Percentiles rank a stretch among this genome's conserved stretches.
These are phyloP conservation scores for Candida parachauliodes DNA, from an alignment of 805 yeast species.

Conservation along the genomic window DNA sequence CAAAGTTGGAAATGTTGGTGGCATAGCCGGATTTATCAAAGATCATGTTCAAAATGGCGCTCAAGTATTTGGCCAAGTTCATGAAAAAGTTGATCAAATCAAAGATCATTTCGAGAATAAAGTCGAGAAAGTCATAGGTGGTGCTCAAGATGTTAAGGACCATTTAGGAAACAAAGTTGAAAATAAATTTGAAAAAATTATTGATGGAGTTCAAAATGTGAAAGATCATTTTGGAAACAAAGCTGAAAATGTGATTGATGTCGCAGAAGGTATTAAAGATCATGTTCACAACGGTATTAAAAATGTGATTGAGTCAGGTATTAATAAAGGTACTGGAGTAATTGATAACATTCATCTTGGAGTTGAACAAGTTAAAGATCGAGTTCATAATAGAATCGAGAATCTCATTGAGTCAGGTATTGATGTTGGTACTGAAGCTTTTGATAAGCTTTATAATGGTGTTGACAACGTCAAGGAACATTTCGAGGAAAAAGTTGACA, in stretches of 20 bases:
- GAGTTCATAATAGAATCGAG: neutral
- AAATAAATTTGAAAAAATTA: neutral
- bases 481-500: neutral
- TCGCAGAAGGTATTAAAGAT: neutral
- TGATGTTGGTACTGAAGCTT: neutral
- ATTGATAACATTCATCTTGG: neutral
- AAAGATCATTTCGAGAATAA: neutral
- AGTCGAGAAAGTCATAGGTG: neutral
- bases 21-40: too few relatives aligned
- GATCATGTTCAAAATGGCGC: neutral
- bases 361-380: neutral
- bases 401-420: too few relatives aligned
- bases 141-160: too few relatives aligned
- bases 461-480: conserved; percentile 1
- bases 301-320: neutral
- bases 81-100: neutral
- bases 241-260: neutral
- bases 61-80: too few relatives aligned
- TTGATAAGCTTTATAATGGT: neutral
- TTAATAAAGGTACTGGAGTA: neutral
- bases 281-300: neutral
- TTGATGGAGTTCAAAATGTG: neutral
- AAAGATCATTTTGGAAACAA: neutral
- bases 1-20: neutral
- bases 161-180: neutral